Conservation (phyloP, 208 protist species). For the Wallacemonas sp. region DNA sequence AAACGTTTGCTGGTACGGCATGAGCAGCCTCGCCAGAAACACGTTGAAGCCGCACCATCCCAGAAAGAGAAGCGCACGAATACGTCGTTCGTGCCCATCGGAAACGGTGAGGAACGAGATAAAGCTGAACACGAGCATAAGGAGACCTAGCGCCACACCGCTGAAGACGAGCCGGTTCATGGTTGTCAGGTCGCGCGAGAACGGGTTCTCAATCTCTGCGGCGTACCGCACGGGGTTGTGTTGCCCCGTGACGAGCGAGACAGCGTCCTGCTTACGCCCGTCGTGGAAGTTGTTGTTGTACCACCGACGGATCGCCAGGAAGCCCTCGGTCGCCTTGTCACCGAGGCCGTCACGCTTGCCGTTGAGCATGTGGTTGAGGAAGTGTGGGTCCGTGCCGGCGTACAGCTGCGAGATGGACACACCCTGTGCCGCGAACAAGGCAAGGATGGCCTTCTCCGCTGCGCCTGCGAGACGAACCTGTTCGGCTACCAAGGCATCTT, state of each 20-base stretch:
- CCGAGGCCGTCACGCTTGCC: slow-evolving; percentile 2
- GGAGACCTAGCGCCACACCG: slow-evolving; percentile 22
- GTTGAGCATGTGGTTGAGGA: slow-evolving; percentile 50
- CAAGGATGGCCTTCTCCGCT: slow-evolving; percentile 16
- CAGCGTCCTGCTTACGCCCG: slow-evolving; percentile 75
- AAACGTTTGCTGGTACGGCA: slow-evolving; percentile 33
- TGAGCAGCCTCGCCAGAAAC: slow-evolving; percentile 10
- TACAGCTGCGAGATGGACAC: slow-evolving; percentile 75
- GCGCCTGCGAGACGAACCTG: not conserved
- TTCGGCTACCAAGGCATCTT: not conserved
- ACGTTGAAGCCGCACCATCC: slow-evolving; percentile 43
- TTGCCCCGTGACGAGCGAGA: slow-evolving; percentile 74
- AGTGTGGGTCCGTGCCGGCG: slow-evolving; percentile 69
- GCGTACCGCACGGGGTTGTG: slow-evolving; percentile 58
- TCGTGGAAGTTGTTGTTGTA: slow-evolving; percentile 84
- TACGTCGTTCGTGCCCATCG: not conserved
- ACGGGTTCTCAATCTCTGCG: slow-evolving; percentile 62
- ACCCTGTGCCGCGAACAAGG: slow-evolving; percentile 61
- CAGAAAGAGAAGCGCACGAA: slow-evolving; percentile 26
- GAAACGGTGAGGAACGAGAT: not conserved
- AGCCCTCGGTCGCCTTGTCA: slow-evolving; percentile 24
- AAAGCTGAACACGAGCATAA: not conserved
- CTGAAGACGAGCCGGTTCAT: slow-evolving; percentile 63
- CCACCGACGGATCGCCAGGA: slow-evolving; percentile 65
- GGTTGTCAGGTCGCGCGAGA: slow-evolving; percentile 59